Evolutionary conservation across 192 early-diverging fungal genomes (phyloP).

Genomic region (Gigaspora rosea): DNA sequence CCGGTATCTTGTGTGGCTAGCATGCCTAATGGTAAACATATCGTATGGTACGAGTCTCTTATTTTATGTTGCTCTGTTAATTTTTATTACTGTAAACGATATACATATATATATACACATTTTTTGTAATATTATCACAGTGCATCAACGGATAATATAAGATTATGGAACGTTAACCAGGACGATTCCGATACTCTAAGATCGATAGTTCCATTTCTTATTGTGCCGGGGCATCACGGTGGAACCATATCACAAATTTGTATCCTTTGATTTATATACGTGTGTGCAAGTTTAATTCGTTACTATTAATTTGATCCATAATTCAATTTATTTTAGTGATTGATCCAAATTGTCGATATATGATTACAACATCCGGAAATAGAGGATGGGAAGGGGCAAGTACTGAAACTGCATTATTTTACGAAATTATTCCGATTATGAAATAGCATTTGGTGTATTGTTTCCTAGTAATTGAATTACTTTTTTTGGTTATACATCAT

Average conservation of each 20-base stretch:
- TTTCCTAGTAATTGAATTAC: too few species aligned
- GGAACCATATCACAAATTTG: constrained; percentile 75
- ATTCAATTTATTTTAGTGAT: constrained; percentile 50
- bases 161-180: constrained; percentile 80
- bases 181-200: constrained; percentile 45
- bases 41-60: constrained; percentile 69
- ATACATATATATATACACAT: not conserved
- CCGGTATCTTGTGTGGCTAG: constrained; percentile 75
- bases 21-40: constrained; percentile 78
- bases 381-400: constrained; percentile 94
- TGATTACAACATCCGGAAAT: constrained; percentile 92
- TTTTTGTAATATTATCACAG: constrained; percentile 39
- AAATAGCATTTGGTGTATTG: not conserved
- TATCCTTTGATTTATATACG: constrained; percentile 35
- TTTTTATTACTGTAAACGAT: constrained; percentile 1
- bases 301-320: constrained; percentile 15
- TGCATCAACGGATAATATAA: constrained; percentile 90
- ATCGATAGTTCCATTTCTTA: constrained; percentile 77
- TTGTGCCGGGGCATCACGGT: constrained; percentile 94
- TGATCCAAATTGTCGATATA: constrained; percentile 71
- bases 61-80: not conserved
- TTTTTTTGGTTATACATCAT: too few species aligned
- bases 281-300: not conserved
- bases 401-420: constrained; percentile 84
- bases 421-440: constrained; percentile 69